phyloP scores from a whole-genome alignment of 2,329 filamentous ascomycete genomes.

The Dactylellina cionopaga region DNA sequence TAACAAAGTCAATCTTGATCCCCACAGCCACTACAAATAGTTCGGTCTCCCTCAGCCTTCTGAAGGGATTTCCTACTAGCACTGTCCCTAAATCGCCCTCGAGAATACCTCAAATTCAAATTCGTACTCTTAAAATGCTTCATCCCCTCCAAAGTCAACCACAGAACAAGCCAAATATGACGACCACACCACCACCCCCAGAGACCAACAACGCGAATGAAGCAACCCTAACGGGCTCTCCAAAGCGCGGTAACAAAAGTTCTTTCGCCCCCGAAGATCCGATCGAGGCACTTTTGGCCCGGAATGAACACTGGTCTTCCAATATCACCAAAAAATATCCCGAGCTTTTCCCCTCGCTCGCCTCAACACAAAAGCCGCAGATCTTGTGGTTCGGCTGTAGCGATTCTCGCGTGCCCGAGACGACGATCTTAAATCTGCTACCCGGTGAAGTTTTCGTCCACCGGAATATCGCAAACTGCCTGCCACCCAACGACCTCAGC shows the following conservation, averaged over 20 bases:
- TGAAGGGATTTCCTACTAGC: not conserved
- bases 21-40: slow-evolving; percentile 25
- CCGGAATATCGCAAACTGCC: slow-evolving; percentile 88
- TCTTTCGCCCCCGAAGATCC: slow-evolving; percentile 54
- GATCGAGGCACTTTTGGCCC: slow-evolving; percentile 54
- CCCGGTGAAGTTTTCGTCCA: slow-evolving; percentile 89
- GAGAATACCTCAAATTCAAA: not conserved
- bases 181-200: slow-evolving; percentile 12
- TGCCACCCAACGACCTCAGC: slow-evolving; percentile 79
- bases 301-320: slow-evolving; percentile 56
- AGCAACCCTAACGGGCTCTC: slow-evolving; percentile 7
- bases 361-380: slow-evolving; percentile 61
- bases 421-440: slow-evolving; percentile 78
- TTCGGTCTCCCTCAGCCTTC: not conserved
- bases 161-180: slow-evolving; percentile 14
- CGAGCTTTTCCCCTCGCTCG: slow-evolving; percentile 56
- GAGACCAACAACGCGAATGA: not conserved
- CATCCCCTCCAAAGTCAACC: slow-evolving; percentile 31
- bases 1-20: slow-evolving; percentile 27
- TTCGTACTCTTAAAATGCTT: slow-evolving; percentile 32
- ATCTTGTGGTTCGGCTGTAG: slow-evolving; percentile 86
- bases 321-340: slow-evolving; percentile 55
- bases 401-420: slow-evolving; percentile 85
- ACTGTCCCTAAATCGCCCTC: not conserved
- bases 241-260: slow-evolving; percentile 32